phyloP scores from a whole-genome alignment of 345 rosid genomes.

The Odontarrhena argentea region DNA sequence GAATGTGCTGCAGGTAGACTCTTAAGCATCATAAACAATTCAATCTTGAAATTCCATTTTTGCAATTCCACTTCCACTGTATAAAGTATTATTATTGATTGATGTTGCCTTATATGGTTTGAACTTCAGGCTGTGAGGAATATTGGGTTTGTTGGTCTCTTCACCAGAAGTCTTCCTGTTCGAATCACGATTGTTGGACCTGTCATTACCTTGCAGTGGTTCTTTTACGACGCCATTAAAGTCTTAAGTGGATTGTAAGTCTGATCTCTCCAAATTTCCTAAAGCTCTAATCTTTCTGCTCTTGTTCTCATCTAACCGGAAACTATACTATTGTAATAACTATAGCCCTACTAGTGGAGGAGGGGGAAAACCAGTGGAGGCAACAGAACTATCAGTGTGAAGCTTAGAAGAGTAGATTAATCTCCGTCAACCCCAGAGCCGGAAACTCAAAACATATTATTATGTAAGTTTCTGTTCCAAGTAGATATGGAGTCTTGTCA shows the following conservation, averaged over 20 bases:
- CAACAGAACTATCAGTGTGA: constrained; percentile 35
- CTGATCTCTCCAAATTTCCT: neutral
- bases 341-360: constrained; percentile 47
- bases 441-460: constrained; percentile 14
- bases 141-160: constrained; percentile 57
- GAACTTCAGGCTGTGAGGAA: constrained; percentile 55
- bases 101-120: constrained; percentile 20
- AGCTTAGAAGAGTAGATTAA: constrained; percentile 16
- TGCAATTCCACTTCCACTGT: neutral
- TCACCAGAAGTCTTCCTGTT: constrained; percentile 65
- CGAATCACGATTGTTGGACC: constrained; percentile 67
- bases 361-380: constrained; percentile 28
- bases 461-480: constrained; percentile 19
- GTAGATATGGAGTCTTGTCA: constrained; percentile 2
- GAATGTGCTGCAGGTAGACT: constrained; percentile 46
- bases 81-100: neutral
- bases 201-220: constrained; percentile 63
- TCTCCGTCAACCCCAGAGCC: constrained; percentile 7
- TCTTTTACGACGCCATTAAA: constrained; percentile 59
- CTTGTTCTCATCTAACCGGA: constrained; percentile 3
- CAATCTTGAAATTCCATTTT: neutral
- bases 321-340: constrained; percentile 10
- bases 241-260: constrained; percentile 67
- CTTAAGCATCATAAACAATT: neutral
- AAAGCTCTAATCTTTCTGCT: constrained; percentile 9